Percentiles rank a stretch among this genome's conserved stretches.
Conservation (phyloP, 257 asterid species). For the Rauvolfia tetraphylla region DNA sequence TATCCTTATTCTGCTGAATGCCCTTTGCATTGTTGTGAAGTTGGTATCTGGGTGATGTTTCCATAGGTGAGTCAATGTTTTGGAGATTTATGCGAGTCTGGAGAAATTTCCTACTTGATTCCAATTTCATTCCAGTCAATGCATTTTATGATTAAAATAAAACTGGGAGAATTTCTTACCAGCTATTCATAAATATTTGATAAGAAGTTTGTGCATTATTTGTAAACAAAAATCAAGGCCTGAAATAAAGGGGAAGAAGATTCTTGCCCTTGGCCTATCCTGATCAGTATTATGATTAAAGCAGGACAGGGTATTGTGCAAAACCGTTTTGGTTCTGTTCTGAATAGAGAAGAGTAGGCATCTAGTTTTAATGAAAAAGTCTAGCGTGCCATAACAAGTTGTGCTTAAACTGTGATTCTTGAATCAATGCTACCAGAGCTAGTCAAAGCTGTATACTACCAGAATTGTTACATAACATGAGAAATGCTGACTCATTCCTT, state of each 20-base stretch:
- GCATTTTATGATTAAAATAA: neutral
- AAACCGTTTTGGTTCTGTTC: neutral
- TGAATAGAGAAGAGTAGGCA: neutral
- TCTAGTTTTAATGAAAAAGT: neutral
- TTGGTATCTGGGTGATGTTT: slow-evolving; percentile 70
- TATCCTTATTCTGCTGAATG: slow-evolving; percentile 68
- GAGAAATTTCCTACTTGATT: neutral
- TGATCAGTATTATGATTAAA: neutral
- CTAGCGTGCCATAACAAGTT: neutral
- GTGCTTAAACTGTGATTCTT: neutral
- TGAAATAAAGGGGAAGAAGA: neutral
- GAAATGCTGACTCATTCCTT: neutral
- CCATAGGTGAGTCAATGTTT: slow-evolving; percentile 5
- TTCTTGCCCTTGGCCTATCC: neutral
- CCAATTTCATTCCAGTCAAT: slow-evolving; percentile 1
- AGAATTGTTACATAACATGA: neutral
- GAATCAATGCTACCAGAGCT: neutral
- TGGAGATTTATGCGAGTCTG: neutral
- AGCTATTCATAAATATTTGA: neutral
- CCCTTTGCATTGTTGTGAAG: slow-evolving; percentile 77
- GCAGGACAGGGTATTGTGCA: neutral
- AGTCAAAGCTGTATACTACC: neutral
- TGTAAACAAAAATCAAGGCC: neutral
- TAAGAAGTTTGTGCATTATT: neutral
- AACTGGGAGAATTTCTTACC: neutral